These are phyloP conservation scores for Arthrobotrys musiformis DNA, from an alignment of 2,329 filamentous ascomycete species.

Conservation along the genomic window DNA sequence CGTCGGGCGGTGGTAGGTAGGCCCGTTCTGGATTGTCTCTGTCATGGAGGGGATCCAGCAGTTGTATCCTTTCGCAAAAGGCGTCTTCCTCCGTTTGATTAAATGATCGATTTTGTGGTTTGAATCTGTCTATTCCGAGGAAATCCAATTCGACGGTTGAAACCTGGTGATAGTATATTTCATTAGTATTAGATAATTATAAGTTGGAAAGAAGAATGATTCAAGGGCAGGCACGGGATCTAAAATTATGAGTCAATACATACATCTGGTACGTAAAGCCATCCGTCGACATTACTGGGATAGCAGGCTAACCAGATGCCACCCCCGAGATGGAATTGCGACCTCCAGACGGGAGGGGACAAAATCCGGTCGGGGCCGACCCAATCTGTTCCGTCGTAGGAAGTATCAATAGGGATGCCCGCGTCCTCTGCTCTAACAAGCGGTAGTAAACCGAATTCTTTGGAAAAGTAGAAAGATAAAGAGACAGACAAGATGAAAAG, in stretches of 20 bases:
- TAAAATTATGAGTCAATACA: neutral
- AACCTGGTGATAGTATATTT: slow-evolving; percentile 5
- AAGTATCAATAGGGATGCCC: neutral
- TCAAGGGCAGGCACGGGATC: slow-evolving; percentile 4
- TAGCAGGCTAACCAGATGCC: slow-evolving; percentile 15
- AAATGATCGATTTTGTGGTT: neutral
- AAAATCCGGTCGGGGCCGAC: neutral
- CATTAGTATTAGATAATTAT: slow-evolving; percentile 15
- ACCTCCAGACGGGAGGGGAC: neutral
- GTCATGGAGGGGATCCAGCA: neutral
- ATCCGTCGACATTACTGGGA: slow-evolving; percentile 17
- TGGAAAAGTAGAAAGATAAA: slow-evolving; percentile 7
- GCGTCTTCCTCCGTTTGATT: slow-evolving; percentile 26
- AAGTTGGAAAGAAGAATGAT: slow-evolving; percentile 9
- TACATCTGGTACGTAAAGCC: neutral
- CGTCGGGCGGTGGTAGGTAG: neutral
- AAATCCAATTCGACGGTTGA: slow-evolving; percentile 26
- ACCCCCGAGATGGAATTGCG: slow-evolving; percentile 10
- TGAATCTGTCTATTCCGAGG: slow-evolving; percentile 26
- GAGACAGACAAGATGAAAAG: slow-evolving; percentile 13
- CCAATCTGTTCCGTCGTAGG: neutral
- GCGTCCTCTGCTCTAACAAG: slow-evolving; percentile 11
- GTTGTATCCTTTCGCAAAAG: slow-evolving; percentile 26
- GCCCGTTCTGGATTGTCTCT: neutral
- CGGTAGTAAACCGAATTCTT: slow-evolving; percentile 10